These are phyloP conservation scores for Quillaja saponaria DNA, from an alignment of 306 rosid species.

Conservation along the genomic window DNA sequence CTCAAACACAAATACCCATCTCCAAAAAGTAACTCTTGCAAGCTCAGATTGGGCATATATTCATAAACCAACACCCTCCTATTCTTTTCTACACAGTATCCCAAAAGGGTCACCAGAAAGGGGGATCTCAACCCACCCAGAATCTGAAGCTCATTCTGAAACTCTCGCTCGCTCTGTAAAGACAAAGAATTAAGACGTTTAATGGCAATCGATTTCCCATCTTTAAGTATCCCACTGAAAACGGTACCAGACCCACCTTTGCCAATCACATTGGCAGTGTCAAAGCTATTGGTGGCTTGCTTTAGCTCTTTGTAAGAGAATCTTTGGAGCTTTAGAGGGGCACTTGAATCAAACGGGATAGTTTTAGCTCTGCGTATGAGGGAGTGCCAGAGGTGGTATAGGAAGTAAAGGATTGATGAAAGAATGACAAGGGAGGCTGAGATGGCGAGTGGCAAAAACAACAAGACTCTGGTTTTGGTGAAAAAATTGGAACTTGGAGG, in stretches of 20 bases:
- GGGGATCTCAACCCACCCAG: conserved; percentile 91
- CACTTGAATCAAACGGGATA: conserved; percentile 74
- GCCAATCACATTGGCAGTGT: conserved; percentile 70
- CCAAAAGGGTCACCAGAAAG: conserved; percentile 79
- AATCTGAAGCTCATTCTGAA: conserved; percentile 90
- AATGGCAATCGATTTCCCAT: conserved; percentile 75
- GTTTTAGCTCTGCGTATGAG: conserved; percentile 69
- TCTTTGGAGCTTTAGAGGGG: conserved; percentile 82
- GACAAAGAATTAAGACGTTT: conserved; percentile 68
- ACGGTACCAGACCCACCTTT: conserved; percentile 98
- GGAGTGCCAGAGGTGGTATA: conserved; percentile 74
- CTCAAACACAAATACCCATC: conserved; percentile 61
- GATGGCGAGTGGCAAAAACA: conserved; percentile 76
- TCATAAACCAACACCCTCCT: conserved; percentile 76
- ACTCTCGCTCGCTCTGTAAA: conserved; percentile 80
- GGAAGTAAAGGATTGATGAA: conserved; percentile 70
- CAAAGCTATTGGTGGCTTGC: conserved; percentile 66
- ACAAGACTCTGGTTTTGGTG: conserved; percentile 57
- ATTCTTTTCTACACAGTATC: conserved; percentile 78
- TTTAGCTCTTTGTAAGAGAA: conserved; percentile 80
- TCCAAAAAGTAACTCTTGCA: conserved; percentile 85
- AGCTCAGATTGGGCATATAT: conserved; percentile 84
- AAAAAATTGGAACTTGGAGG: conserved; percentile 46
- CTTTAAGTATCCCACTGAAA: conserved; percentile 68
- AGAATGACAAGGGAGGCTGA: conserved; percentile 75